Base-by-base conservation (phyloP, 257 asterid genomes). In the Petunia secreta region DNA sequence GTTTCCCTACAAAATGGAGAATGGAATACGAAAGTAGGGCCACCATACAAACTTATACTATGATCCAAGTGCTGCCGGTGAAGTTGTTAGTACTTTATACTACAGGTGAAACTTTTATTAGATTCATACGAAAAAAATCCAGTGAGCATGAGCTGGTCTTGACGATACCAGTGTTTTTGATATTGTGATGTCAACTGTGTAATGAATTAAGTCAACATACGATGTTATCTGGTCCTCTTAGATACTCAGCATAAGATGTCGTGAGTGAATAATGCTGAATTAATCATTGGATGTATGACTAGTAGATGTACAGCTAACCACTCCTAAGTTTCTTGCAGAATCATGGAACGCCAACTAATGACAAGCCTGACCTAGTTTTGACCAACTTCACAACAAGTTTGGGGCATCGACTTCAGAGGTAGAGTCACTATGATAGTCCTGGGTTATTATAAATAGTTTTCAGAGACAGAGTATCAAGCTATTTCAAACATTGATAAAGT, bases 361-460 rank as follows among this genome's bases (percentile, higher is more conserved):
- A 95, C 86, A 85, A 86, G 79, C 99, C 98, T 66, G 99, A 95
- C 89, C 85, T 95, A 75, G 93, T 92, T 84, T 82, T 95, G 80
- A 90, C 81, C 83, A 93, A 95, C 84, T 95, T 95, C 91, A 92
- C 98, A 46, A 92, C 99, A 39, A 97, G 99, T 15, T 86, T 95
- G 90, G 99, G 99, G 37, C 97, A 92, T 85, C 99, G 99, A 83
- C 75, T 93, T 48, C 97, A 97, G 87, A 95, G 99, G 98, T 93
- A 87, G 34, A 8, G 40, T 37, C 57, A 46, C 67, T 43, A 48
- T 60, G 25, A 60, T 68, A 46, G 46, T 73, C 34, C 46, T 25
- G 13, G 62, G 50, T 73, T 50, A 34, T 53, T 8, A 10, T 68
- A 25, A 34, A 75, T 16, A 62, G 16, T 64, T 25, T 25, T 25